Conservation (phyloP, 495 filamentous ascomycete species). For the Lichenothelia convexa region DNA sequence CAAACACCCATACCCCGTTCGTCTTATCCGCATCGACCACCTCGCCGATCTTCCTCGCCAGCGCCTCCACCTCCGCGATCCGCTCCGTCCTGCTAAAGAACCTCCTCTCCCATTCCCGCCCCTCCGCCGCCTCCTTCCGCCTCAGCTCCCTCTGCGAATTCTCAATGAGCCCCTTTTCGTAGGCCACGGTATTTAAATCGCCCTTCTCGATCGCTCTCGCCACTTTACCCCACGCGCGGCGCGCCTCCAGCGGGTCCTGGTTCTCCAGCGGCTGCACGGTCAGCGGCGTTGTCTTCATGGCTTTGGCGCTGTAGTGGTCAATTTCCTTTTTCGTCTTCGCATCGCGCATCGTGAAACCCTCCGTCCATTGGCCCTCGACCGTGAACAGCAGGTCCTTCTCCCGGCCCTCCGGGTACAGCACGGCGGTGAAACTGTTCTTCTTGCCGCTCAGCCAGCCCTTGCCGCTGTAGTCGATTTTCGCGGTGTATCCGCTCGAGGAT, state of each 20-base stretch:
- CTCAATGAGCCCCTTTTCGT: constrained; percentile 79
- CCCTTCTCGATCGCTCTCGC: constrained; percentile 57
- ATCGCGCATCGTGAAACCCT: constrained; percentile 60
- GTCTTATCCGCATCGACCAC: constrained; percentile 54
- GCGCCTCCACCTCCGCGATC: constrained; percentile 35
- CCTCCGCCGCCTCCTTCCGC: constrained; percentile 59
- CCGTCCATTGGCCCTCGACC: constrained; percentile 82
- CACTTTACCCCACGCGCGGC: constrained; percentile 76
- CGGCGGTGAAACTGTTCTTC: constrained; percentile 79
- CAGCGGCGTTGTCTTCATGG: constrained; percentile 44
- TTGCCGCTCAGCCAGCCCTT: constrained; percentile 90
- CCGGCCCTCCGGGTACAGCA: constrained; percentile 52
- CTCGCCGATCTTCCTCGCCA: constrained; percentile 40
- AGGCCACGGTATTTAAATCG: constrained; percentile 63
- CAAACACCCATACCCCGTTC: constrained; percentile 76
- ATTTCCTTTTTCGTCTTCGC: constrained; percentile 50
- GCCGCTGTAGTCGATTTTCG: constrained; percentile 81
- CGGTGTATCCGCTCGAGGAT: constrained; percentile 71
- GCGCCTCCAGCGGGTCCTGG: constrained; percentile 75
- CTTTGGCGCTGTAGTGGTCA: constrained; percentile 49
- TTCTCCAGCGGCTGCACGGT: constrained; percentile 53
- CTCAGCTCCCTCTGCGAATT: constrained; percentile 74
- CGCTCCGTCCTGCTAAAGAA: constrained; percentile 52
- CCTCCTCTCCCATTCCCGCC: constrained; percentile 61
- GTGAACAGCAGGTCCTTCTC: constrained; percentile 75